Evolutionary conservation across 306 rosid genomes (phyloP), one percentile per base, ranked within the genome.

Genomic region (Quillaja saponaria): DNA sequence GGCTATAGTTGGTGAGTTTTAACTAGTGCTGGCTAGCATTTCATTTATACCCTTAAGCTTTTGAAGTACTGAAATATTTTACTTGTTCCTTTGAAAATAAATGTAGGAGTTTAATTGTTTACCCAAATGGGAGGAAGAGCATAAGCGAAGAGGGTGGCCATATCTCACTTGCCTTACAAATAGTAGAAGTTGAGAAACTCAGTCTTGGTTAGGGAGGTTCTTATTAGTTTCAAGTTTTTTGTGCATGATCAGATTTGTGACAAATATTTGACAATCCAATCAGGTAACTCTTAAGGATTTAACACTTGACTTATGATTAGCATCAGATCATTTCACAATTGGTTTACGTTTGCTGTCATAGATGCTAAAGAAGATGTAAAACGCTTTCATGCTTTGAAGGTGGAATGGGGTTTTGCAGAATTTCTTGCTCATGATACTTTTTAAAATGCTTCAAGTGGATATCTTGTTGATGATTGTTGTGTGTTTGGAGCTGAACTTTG

Each of bases 91-190:
- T 31, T 31, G n/a, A n/a, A n/a, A n/a, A n/a, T n/a, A n/a, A n/a
- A 2, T 34, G 4, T 37, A 62, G 67, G 69, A 51, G 35, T 9
- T 37, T 64, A 38, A 13, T 17, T 42, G 12, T 64, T 19, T 50
- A 49, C n/a, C 59, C 69, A 6, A 64, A 37, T 35, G 69, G n/a
- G n/a, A n/a, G 69, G 10, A 55, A 64, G 14, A 3, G 10, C 33
- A 15, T 13, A 10, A 10, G 3, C 21, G n/a, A n/a, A n/a, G n/a
- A n/a, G n/a, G n/a, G n/a, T n/a, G n/a, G n/a, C n/a, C n/a, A n/a
- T n/a, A n/a, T 64, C 3, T 64, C 60, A 0, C 39, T 50, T 8
- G 49, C 34, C 69, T 20, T 63, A 58, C 47, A 14, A 34, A 34
- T 49, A 2, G 58, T 14, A 0, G 50, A 49, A 28, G 20, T 49